Evolutionary conservation across 2,329 filamentous ascomycete species (phyloP), one percentile per base, ranked within the genome.

Genomic region (Fusarium mexicanum): DNA sequence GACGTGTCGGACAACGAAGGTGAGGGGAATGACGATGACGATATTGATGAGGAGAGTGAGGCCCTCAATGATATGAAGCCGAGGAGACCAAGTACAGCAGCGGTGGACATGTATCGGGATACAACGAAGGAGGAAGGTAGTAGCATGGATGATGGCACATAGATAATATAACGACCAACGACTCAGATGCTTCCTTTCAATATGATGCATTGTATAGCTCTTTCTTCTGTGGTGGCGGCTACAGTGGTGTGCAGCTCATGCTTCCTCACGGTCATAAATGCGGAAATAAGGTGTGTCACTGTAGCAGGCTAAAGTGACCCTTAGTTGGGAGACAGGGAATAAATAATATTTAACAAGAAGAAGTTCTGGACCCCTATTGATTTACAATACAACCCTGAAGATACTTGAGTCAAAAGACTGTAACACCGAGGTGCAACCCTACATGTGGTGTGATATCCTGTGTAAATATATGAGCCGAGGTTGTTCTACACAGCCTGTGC

Each of bases 21-120:
- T 3, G 86, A 86, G 33, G 86, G 87, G 53, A 85, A 86, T 57
- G 83, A 81, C 14, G 79, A 82, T n/a, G 80, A 87, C 37, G 75
- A 78, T 6, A 84, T 87, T 53, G 87, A 87, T 40, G 86, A 88
- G 67, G 87, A 87, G 66, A 90, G 87, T 69, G 89, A 91, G 79
- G 86, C 88, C 26, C 82, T 92, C 29, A 78, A 76, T 43, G 87
- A 89, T 57, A 81, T 84, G 55, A 84, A 86, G 33, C 87, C 89
- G 7, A 82, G 88, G 76, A 85, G 90, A 67, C 85, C 86, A 67
- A 92, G 91, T 72, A 80, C 89, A 38, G 86, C 89, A 54, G 86
- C 84, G 53, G 84, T 81, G 20, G 75, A 77, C 11, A 81, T 91
- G 47, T 90, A 90, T 79, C 87, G 80, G 54, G 75, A 78, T 40